Percentiles rank a stretch among this genome's conserved stretches.
Evolutionary conservation across 179 eudicot genomes (phyloP).

Genomic region (Monotropa hypopitys): DNA sequence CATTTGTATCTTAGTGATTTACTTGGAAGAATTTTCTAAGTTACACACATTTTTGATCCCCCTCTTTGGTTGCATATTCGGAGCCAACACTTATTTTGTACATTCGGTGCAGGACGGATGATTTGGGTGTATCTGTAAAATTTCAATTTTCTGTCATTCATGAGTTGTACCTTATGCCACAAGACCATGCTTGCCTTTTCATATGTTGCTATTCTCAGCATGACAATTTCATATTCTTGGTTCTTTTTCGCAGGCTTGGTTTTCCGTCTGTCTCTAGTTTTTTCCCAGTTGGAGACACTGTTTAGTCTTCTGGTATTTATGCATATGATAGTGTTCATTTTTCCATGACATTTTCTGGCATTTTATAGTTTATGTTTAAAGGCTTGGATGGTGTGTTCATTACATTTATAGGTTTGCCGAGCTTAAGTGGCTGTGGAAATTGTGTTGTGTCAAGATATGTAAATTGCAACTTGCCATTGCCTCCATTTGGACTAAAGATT

Average conservation of each 20-base stretch:
- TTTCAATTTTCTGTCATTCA: neutral
- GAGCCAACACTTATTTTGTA: no score
- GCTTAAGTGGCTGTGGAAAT: neutral
- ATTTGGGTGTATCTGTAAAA: neutral
- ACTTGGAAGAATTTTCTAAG: no score
- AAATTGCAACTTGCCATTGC: neutral
- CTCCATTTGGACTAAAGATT: neutral
- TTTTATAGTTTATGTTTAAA: neutral
- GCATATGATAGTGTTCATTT: neutral
- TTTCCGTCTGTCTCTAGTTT: slow-evolving; percentile 6
- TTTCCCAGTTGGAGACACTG: slow-evolving; percentile 8
- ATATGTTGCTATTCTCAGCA: neutral
- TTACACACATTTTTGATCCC: no score
- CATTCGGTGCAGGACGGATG: neutral
- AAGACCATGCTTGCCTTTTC: neutral
- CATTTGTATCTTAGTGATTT: no score
- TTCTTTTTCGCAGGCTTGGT: slow-evolving; percentile 1
- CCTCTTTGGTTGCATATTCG: no score
- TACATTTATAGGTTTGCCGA: neutral
- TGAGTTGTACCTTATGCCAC: neutral
- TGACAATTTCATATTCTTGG: neutral
- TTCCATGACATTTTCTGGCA: neutral
- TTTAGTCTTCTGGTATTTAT: neutral
- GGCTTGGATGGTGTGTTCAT: neutral
- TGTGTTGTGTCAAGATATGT: slow-evolving; percentile 4